Evolutionary conservation across 345 rosid species (phyloP).

Genomic region (Odontarrhena argentea): DNA sequence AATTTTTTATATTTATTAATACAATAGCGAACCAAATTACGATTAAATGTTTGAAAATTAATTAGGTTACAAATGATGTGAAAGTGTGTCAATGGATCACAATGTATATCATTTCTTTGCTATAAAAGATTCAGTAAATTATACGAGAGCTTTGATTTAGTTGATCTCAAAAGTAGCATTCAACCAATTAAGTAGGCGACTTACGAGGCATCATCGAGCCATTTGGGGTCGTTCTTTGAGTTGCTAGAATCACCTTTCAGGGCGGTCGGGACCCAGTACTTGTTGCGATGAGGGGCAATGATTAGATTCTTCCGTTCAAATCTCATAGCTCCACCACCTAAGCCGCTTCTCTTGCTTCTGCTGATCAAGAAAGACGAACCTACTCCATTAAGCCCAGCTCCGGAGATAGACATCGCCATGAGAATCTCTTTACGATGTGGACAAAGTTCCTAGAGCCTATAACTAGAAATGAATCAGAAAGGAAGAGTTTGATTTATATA

Average conservation of each 20-base stretch:
- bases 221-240: constrained; percentile 33
- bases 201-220: constrained; percentile 42
- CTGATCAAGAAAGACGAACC: constrained; percentile 25
- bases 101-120: constrained; percentile 3
- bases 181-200: background rate
- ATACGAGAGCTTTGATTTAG: background rate
- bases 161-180: constrained; percentile 6
- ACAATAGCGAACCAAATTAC: too few species aligned
- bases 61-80: background rate
- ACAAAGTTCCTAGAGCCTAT: too few species aligned
- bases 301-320: constrained; percentile 24
- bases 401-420: constrained; percentile 33
- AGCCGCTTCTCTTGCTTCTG: constrained; percentile 12
- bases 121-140: background rate
- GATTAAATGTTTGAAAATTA: background rate
- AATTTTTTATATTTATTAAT: too few species aligned
- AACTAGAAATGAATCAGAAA: background rate
- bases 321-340: constrained; percentile 4
- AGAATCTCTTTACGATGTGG: constrained; percentile 1
- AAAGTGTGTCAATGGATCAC: constrained; percentile 6
- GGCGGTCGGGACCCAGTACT: constrained; percentile 19
- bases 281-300: constrained; percentile 26
- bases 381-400: constrained; percentile 32
- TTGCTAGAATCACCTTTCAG: constrained; percentile 19
- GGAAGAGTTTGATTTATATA: constrained; percentile 14